These are phyloP conservation scores for Abelmoschus esculentus DNA, from an alignment of 345 rosid species.

Conservation along the genomic window DNA sequence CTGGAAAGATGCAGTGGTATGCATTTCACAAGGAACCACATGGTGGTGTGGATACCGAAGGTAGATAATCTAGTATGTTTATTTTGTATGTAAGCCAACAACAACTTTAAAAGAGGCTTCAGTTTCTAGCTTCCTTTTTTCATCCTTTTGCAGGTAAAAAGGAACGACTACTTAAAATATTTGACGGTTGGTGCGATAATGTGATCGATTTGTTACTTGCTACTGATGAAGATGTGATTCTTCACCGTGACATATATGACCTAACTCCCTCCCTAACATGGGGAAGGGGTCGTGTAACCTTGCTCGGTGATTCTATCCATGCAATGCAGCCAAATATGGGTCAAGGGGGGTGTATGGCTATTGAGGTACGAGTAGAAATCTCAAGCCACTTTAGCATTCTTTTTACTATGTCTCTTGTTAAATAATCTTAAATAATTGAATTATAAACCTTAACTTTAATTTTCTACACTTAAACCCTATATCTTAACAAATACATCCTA, in stretches of 20 bases:
- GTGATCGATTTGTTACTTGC: slow-evolving; percentile 65
- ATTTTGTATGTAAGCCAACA: background rate
- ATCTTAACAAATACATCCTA: too few species aligned
- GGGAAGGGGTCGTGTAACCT: slow-evolving; percentile 90
- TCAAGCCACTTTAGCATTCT: too few species aligned
- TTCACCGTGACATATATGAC: slow-evolving; percentile 89
- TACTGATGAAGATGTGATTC: slow-evolving; percentile 69
- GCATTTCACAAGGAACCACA: slow-evolving; percentile 82
- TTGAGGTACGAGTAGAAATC: slow-evolving; percentile 81
- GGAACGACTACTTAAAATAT: slow-evolving; percentile 74
- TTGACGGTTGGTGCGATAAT: slow-evolving; percentile 92
- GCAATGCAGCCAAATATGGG: slow-evolving; percentile 99
- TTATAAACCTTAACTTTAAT: too few species aligned
- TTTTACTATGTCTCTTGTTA: too few species aligned
- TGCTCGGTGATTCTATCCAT: slow-evolving; percentile 94
- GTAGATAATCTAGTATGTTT: slow-evolving; percentile 26
- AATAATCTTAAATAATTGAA: too few species aligned
- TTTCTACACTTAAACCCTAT: too few species aligned
- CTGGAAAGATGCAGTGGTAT: slow-evolving; percentile 99
- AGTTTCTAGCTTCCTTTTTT: background rate
- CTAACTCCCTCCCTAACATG: slow-evolving; percentile 63
- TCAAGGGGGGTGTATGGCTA: slow-evolving; percentile 99
- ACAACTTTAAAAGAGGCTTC: background rate
- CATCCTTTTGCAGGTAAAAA: slow-evolving; percentile 49
- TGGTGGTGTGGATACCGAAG: slow-evolving; percentile 63